Percentiles rank a stretch among this genome's conserved stretches.
phyloP scores from a whole-genome alignment of 2,329 filamentous ascomycete genomes.

The Microsporum audouinii region DNA sequence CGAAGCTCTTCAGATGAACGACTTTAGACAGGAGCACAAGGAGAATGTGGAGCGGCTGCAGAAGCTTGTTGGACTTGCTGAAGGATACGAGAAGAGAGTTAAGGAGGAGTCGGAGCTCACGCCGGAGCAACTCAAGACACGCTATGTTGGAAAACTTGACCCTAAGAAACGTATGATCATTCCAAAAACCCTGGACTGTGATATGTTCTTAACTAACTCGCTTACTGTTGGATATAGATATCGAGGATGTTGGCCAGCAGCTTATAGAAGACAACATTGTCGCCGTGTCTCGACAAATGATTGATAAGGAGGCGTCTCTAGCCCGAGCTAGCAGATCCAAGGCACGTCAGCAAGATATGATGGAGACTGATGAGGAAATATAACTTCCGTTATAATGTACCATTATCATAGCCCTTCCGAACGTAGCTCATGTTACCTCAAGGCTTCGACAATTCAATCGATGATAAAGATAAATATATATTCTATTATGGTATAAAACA shows the following conservation, averaged over 20 bases:
- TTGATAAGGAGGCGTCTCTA: conserved; percentile 95
- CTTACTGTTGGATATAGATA: conserved; percentile 40
- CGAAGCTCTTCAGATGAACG: conserved; percentile 90
- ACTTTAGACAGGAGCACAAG: conserved; percentile 74
- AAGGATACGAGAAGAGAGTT: conserved; percentile 96
- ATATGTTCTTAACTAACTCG: neutral
- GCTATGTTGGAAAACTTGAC: conserved; percentile 97
- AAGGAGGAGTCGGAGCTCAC: conserved; percentile 97
- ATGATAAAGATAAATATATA: neutral
- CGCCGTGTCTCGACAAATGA: conserved; percentile 96
- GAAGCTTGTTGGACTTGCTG: conserved; percentile 75
- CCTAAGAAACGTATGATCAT: conserved; percentile 72
- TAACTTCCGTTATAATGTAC: conserved; percentile 2
- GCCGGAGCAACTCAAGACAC: conserved; percentile 95
- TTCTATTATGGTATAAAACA: neutral
- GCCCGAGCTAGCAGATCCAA: conserved; percentile 47
- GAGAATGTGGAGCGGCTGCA: conserved; percentile 82
- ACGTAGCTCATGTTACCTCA: neutral
- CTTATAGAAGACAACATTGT: conserved; percentile 99
- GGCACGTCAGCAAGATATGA: conserved; percentile 41
- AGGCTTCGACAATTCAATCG: neutral
- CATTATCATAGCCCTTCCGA: neutral
- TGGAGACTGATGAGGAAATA: conserved; percentile 58
- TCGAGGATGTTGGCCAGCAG: conserved; percentile 91
- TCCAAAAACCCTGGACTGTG: conserved; percentile 10